These are phyloP conservation scores for Dimocarpus longan DNA, from an alignment of 345 rosid species.

Conservation along the genomic window DNA sequence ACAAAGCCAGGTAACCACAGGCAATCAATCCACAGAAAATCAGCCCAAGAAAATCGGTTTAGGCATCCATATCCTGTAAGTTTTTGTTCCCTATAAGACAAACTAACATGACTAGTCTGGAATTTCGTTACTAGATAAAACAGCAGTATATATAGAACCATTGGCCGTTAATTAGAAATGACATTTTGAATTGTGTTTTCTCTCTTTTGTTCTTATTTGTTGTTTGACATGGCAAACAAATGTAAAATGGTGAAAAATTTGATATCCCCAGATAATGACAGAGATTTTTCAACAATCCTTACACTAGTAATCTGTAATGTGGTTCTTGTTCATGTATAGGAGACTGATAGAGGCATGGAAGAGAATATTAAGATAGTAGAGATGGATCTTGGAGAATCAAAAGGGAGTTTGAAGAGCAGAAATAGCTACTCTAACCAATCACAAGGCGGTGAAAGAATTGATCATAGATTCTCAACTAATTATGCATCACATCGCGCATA, in stretches of 20 bases:
- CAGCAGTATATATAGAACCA: background rate
- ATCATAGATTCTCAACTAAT: constrained; percentile 39
- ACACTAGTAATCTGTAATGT: background rate
- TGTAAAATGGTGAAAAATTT: no score
- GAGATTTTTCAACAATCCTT: no score
- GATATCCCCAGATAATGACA: no score
- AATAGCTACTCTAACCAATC: constrained; percentile 45
- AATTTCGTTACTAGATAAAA: background rate
- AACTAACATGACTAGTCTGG: background rate
- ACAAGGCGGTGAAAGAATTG: constrained; percentile 30
- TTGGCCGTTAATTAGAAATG: no score
- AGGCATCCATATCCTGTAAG: constrained; percentile 47
- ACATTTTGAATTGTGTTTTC: no score
- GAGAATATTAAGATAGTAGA: constrained; percentile 86
- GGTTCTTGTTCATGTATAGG: constrained; percentile 38
- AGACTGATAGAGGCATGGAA: constrained; percentile 51
- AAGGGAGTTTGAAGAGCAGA: constrained; percentile 41
- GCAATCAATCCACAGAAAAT: constrained; percentile 55
- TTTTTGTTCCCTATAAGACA: background rate
- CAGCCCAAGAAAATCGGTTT: constrained; percentile 42
- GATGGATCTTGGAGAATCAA: constrained; percentile 62
- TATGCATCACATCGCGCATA: constrained; percentile 22
- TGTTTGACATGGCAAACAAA: no score
- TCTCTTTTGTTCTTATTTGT: no score
- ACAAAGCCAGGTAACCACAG: constrained; percentile 41